Base-by-base conservation (phyloP, 805 yeast species). In the Candida awuae region DNA sequence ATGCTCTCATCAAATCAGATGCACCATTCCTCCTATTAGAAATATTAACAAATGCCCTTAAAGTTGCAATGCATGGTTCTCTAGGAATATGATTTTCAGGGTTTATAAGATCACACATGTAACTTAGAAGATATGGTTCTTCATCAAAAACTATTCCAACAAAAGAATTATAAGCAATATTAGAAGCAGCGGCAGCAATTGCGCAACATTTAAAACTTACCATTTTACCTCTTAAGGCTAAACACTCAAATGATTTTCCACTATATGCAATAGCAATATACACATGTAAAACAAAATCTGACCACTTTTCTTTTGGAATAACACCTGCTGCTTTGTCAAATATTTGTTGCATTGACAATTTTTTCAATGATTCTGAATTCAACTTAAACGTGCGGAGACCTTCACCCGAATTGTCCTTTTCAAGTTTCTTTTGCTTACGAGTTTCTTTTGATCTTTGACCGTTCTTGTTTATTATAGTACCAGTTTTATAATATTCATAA, bases 221-320 rank as follows among this genome's bases (percentile, higher is more conserved):
- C 14, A 87, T 65, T 41, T 74, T 66, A 28, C 70, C 69, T 45
- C 95, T 70, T 40, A 79, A 53, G 28, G 64, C 59, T 32, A 77
- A 58, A 35, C 77, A 67, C 29, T 76, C 81, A 34, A 61, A 63
- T 2, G 80, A 62, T 32, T 67, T 69, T 31, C 47, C 52, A 51
- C 73, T 73, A 63, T 84, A 86, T 0, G 94, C 76, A 57, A 85
- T 86, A 1, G 87, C 84, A 22, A 73, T 65, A 6, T 77, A 62
- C 1, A 81, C 80, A 32, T 70, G 71, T 28, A 80, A 57, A 1
- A 79, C 71, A 49, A 80, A 84, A 26, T 74, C 77, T 42, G 69
- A 68, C 77, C 84, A 76, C 27, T 61, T 66, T n/a, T 77, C 77
- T 25, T 68, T 54, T 3, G 95, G 94, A 15, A 82, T 56, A 9